phyloP scores from a whole-genome alignment of 2,329 filamentous ascomycete species.

The Aspergillus felis region DNA sequence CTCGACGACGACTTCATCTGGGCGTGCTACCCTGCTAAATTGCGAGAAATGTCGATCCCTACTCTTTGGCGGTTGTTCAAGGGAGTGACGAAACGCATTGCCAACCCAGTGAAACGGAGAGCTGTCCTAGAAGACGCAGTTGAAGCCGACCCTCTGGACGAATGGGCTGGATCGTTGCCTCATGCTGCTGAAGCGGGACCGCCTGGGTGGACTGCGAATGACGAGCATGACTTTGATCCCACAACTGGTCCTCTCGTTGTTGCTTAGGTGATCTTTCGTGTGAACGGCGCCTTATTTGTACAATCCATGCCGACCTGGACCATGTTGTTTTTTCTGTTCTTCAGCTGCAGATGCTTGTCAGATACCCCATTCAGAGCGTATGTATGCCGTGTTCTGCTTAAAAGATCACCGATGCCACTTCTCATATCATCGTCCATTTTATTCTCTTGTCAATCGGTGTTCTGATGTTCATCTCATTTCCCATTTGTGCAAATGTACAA shows the following conservation, averaged over 20 bases:
- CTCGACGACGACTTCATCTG: slow-evolving; percentile 26
- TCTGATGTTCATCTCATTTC: background rate
- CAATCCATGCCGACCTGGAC: background rate
- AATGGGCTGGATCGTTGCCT: background rate
- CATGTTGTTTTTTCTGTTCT: background rate
- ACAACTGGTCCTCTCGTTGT: background rate
- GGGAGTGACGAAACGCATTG: background rate
- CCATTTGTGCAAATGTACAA: background rate
- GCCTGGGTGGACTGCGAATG: background rate
- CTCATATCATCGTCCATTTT: background rate
- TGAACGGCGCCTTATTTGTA: background rate
- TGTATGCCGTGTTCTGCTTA: background rate
- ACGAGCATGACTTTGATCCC: background rate
- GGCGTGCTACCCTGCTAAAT: slow-evolving; percentile 7
- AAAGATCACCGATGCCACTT: background rate
- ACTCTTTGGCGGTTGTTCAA: slow-evolving; percentile 17
- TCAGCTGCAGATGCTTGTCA: background rate
- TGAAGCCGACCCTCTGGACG: background rate
- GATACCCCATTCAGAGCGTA: background rate
- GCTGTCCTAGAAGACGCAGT: background rate
- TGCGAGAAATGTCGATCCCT: slow-evolving; percentile 4
- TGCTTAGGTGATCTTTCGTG: background rate
- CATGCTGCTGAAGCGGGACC: background rate
- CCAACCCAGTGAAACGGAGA: background rate
- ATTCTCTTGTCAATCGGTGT: background rate